Base-by-base conservation (phyloP, 768 basidiomycete species). In the Boletus rubroflammeus region DNA sequence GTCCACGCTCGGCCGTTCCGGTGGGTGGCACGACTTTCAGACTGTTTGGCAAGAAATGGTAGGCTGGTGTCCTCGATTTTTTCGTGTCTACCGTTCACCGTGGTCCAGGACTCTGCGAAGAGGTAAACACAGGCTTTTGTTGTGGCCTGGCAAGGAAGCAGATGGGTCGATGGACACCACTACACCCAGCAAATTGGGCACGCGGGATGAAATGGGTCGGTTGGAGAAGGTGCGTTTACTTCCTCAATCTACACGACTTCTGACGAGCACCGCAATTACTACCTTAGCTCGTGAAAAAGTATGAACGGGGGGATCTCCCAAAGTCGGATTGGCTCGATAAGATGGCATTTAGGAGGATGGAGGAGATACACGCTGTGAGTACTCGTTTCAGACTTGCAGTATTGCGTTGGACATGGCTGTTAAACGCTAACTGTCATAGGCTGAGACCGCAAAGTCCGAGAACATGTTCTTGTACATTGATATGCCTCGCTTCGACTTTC, bases 251-350 rank as follows among this genome's bases (percentile, higher is more conserved):
- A 11, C 28, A 7, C 8, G 17, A 36, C 23, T 25, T 49, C 21
- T 35, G 34, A 48, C 25, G 26, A 48, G 17, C 19, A 25, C 10
- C 11, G 6, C 21, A 5, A 40, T 36, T 11, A 25, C 21, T 9
- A 31, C 51, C 52, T 32, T 51, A 90, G 86, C 78, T 90, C 17
- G 90, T 99, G 50, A 97, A 98, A 78, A 97, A 97, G 70, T 94
- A 95, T 62, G 94, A 98, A 63, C 80, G 93, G 17, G 94, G 94
- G 0, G 97, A 98, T 68, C 77, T 99, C 29, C 83, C 88, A 2
- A 93, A 94, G 70, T 88, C 92, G 2, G 97, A 98, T 53, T 99
- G 97, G 97, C 75, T 98, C 7, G 95, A 98, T 67, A 88, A 89
- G 57, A 72, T 97, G 73, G 85, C 90, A 6, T 99, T 98, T 74